phyloP scores from a whole-genome alignment of 2,329 filamentous ascomycete genomes.

The Aspergillus chevalieri region DNA sequence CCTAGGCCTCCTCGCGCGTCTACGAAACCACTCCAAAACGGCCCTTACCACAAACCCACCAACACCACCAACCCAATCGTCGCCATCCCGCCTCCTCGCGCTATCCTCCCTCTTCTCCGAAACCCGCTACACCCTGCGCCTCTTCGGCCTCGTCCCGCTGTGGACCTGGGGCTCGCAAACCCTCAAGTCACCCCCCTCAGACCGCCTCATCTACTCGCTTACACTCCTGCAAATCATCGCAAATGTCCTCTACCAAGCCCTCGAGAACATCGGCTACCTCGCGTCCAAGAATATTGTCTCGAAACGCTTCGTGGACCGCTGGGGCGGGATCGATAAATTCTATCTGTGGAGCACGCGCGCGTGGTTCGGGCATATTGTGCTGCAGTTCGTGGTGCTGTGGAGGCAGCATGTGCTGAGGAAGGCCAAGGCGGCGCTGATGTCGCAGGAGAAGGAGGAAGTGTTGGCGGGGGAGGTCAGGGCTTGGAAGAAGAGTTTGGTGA shows the following conservation, averaged over 20 bases:
- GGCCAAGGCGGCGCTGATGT: constrained; percentile 17
- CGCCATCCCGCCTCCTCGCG: constrained; percentile 44
- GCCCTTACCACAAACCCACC: constrained; percentile 20
- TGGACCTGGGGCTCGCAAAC: constrained; percentile 71
- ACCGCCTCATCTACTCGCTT: constrained; percentile 46
- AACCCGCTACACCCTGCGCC: constrained; percentile 46
- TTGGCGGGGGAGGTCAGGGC: constrained; percentile 40
- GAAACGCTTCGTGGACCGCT: constrained; percentile 31
- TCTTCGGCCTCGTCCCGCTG: constrained; percentile 64
- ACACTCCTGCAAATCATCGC: constrained; percentile 62
- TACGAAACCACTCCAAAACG: constrained; percentile 16
- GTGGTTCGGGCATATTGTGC: constrained; percentile 71
- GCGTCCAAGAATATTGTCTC: constrained; percentile 64
- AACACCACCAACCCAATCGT: constrained; percentile 21
- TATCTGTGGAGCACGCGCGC: constrained; percentile 69
- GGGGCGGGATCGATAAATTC: constrained; percentile 53
- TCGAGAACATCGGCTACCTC: constrained; percentile 81
- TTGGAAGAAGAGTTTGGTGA: constrained; percentile 58
- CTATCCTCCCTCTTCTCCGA: constrained; percentile 44
- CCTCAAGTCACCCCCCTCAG: constrained; percentile 40
- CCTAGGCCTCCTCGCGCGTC: constrained; percentile 36
- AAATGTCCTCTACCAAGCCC: constrained; percentile 65
- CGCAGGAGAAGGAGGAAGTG: constrained; percentile 20
- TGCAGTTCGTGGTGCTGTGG: constrained; percentile 66
- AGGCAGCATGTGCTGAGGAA: constrained; percentile 35